Base-by-base conservation (phyloP, 257 asterid species). In the Solanum ossicruentum region DNA sequence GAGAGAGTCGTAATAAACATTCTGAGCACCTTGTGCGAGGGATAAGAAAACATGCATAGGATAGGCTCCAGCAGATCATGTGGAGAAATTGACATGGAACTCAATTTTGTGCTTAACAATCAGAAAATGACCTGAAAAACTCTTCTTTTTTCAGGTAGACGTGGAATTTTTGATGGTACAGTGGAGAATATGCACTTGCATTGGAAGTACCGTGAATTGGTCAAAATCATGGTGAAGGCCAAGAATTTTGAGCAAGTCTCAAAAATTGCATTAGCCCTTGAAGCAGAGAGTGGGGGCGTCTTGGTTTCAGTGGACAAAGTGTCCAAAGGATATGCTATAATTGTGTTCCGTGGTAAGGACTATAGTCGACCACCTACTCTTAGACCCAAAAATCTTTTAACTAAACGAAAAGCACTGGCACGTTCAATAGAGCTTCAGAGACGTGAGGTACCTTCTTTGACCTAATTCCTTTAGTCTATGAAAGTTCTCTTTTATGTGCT, bases 111-210 rank as follows among this genome's bases (percentile, higher is more conserved):
- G 81, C 81, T 85, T 13, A 58, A 41, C 49, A 80, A 55, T 39
- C 54, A 55, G 75, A 60, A 55, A 28, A 58, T 87, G 83, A 72
- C 86, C 51, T 85, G 83, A 32, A 49, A 84, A 21, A 80, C 21
- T 87, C 47, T 58, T 77, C 60, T 58, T 78, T 54, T 88, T 88
- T 83, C 98, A 97, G 99, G 99, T 87, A 90, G 99, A 90, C 99
- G 99, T 78, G 99, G 99, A 85, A 93, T 97, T 85, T 97, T 97
- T 87, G 97, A 91, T 84, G 99, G 99, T 88, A 97, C 99, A 0
- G 98, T 97, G 84, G 99, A 97, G 89, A 97, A 97, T 91, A 95
- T 95, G 99, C 99, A 97, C 90, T 91, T 97, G 88, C 99, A 97
- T 86, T 97, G 98, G 99, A 97, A 97, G 85, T 95, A 95, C 88